A percentile compares a stretch with the other conserved stretches of the same genome.
These are phyloP conservation scores for Neobulgaria alba DNA, from an alignment of 2,329 filamentous ascomycete genomes.

Conservation along the genomic window DNA sequence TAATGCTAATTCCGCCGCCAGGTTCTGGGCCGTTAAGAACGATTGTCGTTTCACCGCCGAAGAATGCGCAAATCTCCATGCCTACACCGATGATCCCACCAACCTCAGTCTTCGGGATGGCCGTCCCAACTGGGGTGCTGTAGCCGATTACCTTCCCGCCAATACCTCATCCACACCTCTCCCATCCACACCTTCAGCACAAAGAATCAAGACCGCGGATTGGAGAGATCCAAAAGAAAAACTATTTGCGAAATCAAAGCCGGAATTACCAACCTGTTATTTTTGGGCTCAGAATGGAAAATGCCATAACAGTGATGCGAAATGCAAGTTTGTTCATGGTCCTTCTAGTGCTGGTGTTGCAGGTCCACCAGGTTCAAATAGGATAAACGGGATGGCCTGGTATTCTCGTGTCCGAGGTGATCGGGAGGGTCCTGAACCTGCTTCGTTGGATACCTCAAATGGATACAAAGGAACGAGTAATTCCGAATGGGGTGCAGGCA, in stretches of 20 bases:
- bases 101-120: background rate
- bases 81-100: background rate
- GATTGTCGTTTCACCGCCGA: background rate
- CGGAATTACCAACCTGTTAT: no score
- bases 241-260: background rate
- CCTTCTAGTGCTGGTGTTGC: background rate
- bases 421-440: no score
- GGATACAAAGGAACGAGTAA: background rate
- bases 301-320: background rate
- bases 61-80: background rate
- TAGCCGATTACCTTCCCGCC: background rate
- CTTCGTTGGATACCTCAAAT: background rate
- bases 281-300: background rate
- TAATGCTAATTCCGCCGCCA: background rate
- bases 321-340: background rate
- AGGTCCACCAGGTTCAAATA: no score
- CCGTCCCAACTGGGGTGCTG: background rate
- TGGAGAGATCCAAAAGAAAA: no score
- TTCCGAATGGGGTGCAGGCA: background rate
- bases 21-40: background rate
- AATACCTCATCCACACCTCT: no score
- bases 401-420: no score
- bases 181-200: no score
- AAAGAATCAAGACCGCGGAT: no score
- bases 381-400: no score